Conservation (phyloP, 352 stramenopile species). For the Phytophthora pistaciae region DNA sequence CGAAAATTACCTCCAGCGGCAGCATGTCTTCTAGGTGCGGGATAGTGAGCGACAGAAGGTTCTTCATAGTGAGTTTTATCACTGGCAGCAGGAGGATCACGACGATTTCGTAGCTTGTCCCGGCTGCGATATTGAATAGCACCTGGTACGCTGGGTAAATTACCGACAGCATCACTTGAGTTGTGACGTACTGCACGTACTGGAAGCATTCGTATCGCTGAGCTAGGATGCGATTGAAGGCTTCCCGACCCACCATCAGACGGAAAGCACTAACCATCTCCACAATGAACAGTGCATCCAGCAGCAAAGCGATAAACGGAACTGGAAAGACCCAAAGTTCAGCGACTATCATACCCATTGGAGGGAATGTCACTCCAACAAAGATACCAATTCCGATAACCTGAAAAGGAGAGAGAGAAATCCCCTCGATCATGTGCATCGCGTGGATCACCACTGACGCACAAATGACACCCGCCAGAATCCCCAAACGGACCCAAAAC, state of each 20-base stretch:
- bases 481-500: background rate
- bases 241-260: background rate
- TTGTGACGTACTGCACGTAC: background rate
- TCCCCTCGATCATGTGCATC: constrained; percentile 9
- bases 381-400: background rate
- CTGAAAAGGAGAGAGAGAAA: background rate
- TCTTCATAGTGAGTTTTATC: constrained; percentile 19
- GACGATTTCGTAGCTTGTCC: background rate
- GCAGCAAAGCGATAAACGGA: constrained; percentile 5
- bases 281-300: background rate
- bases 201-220: background rate
- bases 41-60: constrained; percentile 5
- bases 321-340: constrained; percentile 5
- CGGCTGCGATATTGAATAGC: background rate
- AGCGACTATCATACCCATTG: background rate
- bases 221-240: background rate
- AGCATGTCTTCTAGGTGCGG: constrained; percentile 9
- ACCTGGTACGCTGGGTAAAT: constrained; percentile 8
- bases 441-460: background rate
- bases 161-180: background rate
- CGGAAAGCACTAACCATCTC: background rate
- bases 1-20: constrained; percentile 12
- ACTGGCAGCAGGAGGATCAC: constrained; percentile 4
- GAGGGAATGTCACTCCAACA: background rate
- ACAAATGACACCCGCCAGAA: constrained; percentile 6